A percentile compares a stretch with the other conserved stretches of the same genome.
Conservation (phyloP, 2,329 filamentous ascomycete genomes). For the Diatrype stigma region DNA sequence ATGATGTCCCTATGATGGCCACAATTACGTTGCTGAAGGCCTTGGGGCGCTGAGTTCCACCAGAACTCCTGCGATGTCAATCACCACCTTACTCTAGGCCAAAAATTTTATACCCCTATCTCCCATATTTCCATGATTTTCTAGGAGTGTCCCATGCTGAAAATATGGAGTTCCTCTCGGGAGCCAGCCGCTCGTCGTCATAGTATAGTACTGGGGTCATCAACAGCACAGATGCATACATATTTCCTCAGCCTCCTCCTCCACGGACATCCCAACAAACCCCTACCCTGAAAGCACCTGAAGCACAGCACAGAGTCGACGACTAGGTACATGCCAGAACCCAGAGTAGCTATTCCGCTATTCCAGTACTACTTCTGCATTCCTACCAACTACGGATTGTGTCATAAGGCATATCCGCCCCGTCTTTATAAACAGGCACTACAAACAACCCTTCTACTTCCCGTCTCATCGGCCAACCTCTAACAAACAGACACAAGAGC, state of each 20-base stretch:
- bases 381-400: not conserved
- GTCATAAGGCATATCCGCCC: constrained; percentile 1
- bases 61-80: not conserved
- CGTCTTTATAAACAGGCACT: constrained; percentile 12
- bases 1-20: not conserved
- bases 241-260: not conserved
- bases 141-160: not conserved
- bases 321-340: not conserved
- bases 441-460: constrained; percentile 19
- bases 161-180: not conserved
- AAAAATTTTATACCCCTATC: not conserved
- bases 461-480: constrained; percentile 14
- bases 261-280: not conserved
- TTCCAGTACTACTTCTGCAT: not conserved
- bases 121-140: not conserved
- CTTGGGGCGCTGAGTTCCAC: not conserved
- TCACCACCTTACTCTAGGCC: not conserved
- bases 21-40: not conserved
- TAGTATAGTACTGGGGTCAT: not conserved
- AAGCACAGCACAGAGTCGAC: not conserved
- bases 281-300: not conserved
- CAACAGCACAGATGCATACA: not conserved
- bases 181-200: constrained; percentile 7
- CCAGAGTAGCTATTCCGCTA: not conserved
- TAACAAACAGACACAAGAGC: constrained; percentile 18